Conservation (phyloP, 2,329 filamentous ascomycete genomes). For the Aureobasidium pullulans region DNA sequence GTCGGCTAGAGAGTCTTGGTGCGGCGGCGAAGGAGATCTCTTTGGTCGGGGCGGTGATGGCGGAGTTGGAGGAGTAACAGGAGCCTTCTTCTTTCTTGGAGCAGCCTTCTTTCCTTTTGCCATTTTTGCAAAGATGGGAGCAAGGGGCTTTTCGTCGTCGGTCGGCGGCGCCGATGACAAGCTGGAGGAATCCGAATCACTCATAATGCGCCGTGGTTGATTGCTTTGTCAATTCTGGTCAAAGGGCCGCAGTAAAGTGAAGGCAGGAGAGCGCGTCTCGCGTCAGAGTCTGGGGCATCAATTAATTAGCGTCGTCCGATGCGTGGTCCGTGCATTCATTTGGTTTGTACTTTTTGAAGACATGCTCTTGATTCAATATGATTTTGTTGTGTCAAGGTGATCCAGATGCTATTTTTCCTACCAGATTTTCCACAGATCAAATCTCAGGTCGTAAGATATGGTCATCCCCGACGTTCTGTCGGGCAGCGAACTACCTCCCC, state of each 20-base stretch:
- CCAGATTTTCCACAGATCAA: too few species aligned
- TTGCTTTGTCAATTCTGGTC: background rate
- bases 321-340: too few species aligned
- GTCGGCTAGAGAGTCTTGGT: constrained; percentile 83
- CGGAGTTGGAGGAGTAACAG: constrained; percentile 44
- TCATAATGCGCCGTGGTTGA: constrained; percentile 31
- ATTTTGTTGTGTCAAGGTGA: too few species aligned
- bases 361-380: too few species aligned
- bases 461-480: too few species aligned
- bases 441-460: too few species aligned
- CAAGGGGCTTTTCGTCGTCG: constrained; percentile 46
- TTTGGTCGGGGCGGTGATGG: constrained; percentile 43
- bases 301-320: too few species aligned
- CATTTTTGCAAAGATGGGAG: constrained; percentile 28
- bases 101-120: constrained; percentile 18
- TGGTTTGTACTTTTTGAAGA: too few species aligned
- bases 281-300: background rate
- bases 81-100: constrained; percentile 29
- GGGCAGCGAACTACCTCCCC: too few species aligned
- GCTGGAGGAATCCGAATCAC: constrained; percentile 50
- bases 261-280: background rate
- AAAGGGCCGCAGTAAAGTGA: background rate
- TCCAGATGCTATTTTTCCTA: too few species aligned
- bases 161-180: constrained; percentile 53
- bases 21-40: constrained; percentile 77